A percentile compares a stretch with the other conserved stretches of the same genome.
phyloP scores from a whole-genome alignment of 306 rosid species.

The Vachellia pachyceras region DNA sequence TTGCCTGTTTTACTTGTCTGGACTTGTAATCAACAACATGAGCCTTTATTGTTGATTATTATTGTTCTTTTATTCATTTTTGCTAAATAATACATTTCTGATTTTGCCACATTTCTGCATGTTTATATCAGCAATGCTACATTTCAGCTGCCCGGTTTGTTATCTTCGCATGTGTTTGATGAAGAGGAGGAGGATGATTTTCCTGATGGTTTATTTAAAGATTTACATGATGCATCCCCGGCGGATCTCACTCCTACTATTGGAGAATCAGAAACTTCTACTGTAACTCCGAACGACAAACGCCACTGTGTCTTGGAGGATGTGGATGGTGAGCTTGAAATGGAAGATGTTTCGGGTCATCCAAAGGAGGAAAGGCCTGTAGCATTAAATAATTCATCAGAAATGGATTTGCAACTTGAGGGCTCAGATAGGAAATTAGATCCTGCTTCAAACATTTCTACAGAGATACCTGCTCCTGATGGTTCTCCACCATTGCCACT shows the following conservation, averaged over 20 bases:
- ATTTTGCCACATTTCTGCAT: constrained; percentile 35
- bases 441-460: constrained; percentile 47
- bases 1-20: constrained; percentile 17
- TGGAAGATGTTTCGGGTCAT: constrained; percentile 98
- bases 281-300: constrained; percentile 84
- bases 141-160: constrained; percentile 92
- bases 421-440: constrained; percentile 51
- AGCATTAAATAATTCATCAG: constrained; percentile 49
- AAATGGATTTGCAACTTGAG: constrained; percentile 52
- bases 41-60: constrained; percentile 22
- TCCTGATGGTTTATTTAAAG: constrained; percentile 61
- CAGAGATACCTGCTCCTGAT: constrained; percentile 60
- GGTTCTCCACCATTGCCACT: constrained; percentile 95
- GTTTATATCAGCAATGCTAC: constrained; percentile 86
- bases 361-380: constrained; percentile 72
- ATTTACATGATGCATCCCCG: constrained; percentile 56
- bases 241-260: constrained; percentile 50
- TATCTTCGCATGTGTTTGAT: constrained; percentile 77
- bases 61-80: constrained; percentile 18
- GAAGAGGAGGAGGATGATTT: constrained; percentile 81
- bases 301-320: constrained; percentile 96
- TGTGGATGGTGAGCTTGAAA: constrained; percentile 96
- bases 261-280: constrained; percentile 74
- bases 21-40: constrained; percentile 22
- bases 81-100: constrained; percentile 30